phyloP scores from a whole-genome alignment of 73 alveolate genomes.

The Paramecium pentaurelia region DNA sequence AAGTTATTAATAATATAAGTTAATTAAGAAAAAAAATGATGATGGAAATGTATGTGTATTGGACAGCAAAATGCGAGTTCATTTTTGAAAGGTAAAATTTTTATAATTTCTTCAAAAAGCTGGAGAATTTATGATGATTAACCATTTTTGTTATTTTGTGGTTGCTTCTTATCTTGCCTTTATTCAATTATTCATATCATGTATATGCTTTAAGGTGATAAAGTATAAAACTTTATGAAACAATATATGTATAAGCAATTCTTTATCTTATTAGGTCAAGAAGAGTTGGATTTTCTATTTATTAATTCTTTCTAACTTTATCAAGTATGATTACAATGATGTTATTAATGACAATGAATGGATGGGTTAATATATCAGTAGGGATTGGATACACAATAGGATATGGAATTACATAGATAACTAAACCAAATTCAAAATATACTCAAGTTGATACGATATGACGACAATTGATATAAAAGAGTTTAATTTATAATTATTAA shows the following conservation, averaged over 20 bases:
- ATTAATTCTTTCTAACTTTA: neutral
- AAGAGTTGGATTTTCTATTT: neutral
- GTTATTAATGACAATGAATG: conserved; percentile 41
- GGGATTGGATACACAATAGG: conserved; percentile 11
- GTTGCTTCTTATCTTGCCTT: conserved; percentile 1
- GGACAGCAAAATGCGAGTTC: conserved; percentile 46
- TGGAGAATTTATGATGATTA: conserved; percentile 38
- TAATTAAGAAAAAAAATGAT: neutral
- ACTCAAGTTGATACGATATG: neutral
- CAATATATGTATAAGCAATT: neutral
- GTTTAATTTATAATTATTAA: neutral
- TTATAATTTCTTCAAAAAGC: neutral
- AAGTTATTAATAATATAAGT: neutral
- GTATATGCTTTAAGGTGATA: neutral
- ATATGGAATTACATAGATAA: neutral
- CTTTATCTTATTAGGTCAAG: neutral
- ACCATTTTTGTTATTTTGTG: conserved; percentile 11
- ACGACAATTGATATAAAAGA: neutral
- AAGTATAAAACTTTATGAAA: neutral
- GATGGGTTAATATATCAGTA: neutral
- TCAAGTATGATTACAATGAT: conserved; percentile 35
- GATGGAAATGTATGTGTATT: conserved; percentile 44
- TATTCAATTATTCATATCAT: neutral
- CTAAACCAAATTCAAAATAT: neutral
- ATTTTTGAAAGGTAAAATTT: conserved; percentile 26